Percentiles rank a stretch among this genome's conserved stretches.
Conservation (phyloP, 2,329 filamentous ascomycete genomes). For the Cyanodermella asteris region DNA sequence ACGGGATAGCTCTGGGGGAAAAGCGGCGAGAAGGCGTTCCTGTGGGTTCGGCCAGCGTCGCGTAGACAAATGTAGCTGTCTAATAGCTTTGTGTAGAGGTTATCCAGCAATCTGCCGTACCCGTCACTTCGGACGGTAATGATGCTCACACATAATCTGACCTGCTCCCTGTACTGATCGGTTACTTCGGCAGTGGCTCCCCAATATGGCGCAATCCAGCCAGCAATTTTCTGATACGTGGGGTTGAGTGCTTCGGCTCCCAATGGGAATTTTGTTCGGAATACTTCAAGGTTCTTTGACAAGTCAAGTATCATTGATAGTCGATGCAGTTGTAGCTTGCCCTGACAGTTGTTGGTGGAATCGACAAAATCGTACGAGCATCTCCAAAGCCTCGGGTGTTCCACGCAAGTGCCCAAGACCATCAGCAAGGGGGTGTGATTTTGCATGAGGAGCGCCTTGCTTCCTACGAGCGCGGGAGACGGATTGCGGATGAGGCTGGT, state of each 20-base stretch:
- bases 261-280: no score
- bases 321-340: conserved; percentile 81
- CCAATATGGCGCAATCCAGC: conserved; percentile 95
- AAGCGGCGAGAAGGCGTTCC: conserved; percentile 52
- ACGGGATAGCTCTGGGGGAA: conserved; percentile 88
- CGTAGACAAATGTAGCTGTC: conserved; percentile 70
- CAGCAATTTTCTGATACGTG: no score
- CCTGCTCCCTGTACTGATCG: conserved; percentile 79
- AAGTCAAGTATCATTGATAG: conserved; percentile 85
- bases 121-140: conserved; percentile 66
- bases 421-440: no score
- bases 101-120: conserved; percentile 59
- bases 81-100: conserved; percentile 77
- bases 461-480: conserved; percentile 71
- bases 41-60: conserved; percentile 35
- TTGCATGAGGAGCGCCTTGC: conserved; percentile 84
- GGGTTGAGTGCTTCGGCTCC: no score
- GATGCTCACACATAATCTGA: conserved; percentile 81
- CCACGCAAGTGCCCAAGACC: no score
- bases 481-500: conserved; percentile 76
- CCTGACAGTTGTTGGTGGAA: no score
- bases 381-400: no score
- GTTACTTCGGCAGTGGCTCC: conserved; percentile 50
- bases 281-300: no score
- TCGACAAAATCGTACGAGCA: no score